Evolutionary conservation across 2,329 filamentous ascomycete genomes (phyloP), one percentile per base, ranked within the genome.

Genomic region (Pseudogymnoascus sp.): DNA sequence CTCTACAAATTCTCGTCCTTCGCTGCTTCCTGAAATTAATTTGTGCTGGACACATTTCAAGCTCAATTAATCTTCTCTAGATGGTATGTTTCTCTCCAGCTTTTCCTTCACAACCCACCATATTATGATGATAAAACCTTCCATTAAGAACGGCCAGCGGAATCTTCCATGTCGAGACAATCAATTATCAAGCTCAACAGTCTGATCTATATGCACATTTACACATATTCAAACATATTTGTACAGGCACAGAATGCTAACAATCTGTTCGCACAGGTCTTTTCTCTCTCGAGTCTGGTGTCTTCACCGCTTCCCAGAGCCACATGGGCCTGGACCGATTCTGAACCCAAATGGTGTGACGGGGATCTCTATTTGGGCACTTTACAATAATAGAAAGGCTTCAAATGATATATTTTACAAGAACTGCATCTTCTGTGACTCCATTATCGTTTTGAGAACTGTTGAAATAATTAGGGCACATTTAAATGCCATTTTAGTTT

Each of bases 111-210:
- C 60, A 53, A 36, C 63, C 59, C 56, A 60, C 53, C 59, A 64
- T 70, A 69, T 66, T 66, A 77, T 84, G 83, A 86, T 86, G 83
- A 86, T 75, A 77, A 74, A 77, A 69, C 72, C 77, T 82, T 78
- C 71, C 67, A 77, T 83, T 84, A 85, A 85, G 83, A 86, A 86
- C 83, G 82, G 83, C 83, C 83, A 84, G 83, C 84, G 81, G 81
- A 86, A 84, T 76, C 70, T 67, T 71, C 73, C 69, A 80, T 85
- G 83, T 84, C 81, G 83, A 85, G 77, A 76, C 69, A 72, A 70
- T 68, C 68, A 78, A 79, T 76, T 77, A 82, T 84, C 83, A 85
- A 85, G 82, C 82, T 85, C 81, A 84, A 84, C 81, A 84, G 81
- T 86, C 82, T 86, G 83, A 85, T 62, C 61, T 38, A 59, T 62